Base-by-base conservation (phyloP, 1,139 yeast species). In the Suhomyces bolitotheri region DNA sequence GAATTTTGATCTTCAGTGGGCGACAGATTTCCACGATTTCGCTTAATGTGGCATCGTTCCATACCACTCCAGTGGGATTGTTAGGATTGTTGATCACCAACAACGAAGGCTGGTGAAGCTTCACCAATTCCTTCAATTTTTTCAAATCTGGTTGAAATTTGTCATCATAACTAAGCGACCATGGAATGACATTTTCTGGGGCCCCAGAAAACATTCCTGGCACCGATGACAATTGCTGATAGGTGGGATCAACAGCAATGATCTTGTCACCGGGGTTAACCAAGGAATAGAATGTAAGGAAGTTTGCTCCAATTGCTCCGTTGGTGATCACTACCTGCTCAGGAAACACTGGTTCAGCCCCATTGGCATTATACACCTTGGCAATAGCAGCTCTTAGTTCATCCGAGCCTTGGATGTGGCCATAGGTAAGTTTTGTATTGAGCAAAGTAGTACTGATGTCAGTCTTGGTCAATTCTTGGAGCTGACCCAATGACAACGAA, bases 241-340 rank as follows among this genome's bases (percentile, higher is more conserved):
- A 78, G 1, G 71, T 64, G 12, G 82, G 82, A 34, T 66, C 68
- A 5, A 73, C 68, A 15, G 71, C 74, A 30, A 77, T 60, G 3
- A 71, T 73, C 42, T 70, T 77, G 46, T 76, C 81, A 2, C 66
- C 71, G 3, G 67, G 62, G 21, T 67, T 66, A 2, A 71, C 65
- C n/a, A 76, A 43, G 1, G 76, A 56, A 46, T 75, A 76, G 44
- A 71, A 65, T 1, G 66, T 47, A 32, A 76, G 57, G 45, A 74
- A 77, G 46, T 77, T 77, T 29, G 75, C 82, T 3, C 77, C 82
- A 51, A 77, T 78, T 4, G 80, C 81, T 11, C 82, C 82, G 48
- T 76, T 75, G 16, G 80, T 71, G 21, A 76, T 52, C 12, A 76
- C 62, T 14, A 77, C 66, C 36, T 73, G 52, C 2, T 65, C 66